Conservation (phyloP, 1,284 basidiomycete species). For the Ustilago esculenta region DNA sequence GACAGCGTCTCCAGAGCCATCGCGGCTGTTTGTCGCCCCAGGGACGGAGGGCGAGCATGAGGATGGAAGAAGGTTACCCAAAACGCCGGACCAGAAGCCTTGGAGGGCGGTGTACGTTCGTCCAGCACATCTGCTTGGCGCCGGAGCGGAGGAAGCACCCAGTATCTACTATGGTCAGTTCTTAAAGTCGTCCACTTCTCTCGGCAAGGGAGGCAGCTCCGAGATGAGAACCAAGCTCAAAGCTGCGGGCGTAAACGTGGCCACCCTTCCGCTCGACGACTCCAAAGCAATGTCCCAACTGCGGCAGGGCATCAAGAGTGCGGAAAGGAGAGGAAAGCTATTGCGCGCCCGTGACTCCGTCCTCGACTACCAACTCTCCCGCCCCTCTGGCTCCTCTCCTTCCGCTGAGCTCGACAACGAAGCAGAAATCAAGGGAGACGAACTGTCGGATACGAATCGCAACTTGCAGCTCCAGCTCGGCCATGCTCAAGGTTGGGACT, state of each 20-base stretch:
- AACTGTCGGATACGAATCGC: conserved; percentile 53
- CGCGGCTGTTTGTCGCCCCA: neutral
- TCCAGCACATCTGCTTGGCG: conserved; percentile 32
- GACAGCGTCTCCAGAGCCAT: too few relatives aligned
- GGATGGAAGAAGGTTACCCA: conserved; percentile 47
- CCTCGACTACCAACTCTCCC: conserved; percentile 76
- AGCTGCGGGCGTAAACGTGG: conserved; percentile 31
- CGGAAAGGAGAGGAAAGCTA: conserved; percentile 71
- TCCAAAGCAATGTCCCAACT: conserved; percentile 72
- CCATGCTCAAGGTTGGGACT: conserved; percentile 57
- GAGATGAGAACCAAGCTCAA: conserved; percentile 40
- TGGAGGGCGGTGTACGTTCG: conserved; percentile 61
- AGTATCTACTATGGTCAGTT: conserved; percentile 53
- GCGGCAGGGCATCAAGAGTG: conserved; percentile 72
- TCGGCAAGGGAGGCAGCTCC: conserved; percentile 1
- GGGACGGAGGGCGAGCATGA: conserved; percentile 11
- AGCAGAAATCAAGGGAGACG: conserved; percentile 68
- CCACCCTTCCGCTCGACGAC: conserved; percentile 67
- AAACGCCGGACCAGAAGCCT: conserved; percentile 53
- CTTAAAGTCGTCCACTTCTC: conserved; percentile 14
- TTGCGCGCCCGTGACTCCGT: conserved; percentile 73
- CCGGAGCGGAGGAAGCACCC: conserved; percentile 16
- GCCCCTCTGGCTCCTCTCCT: neutral
- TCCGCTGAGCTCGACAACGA: neutral
- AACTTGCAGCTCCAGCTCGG: conserved; percentile 33